Conservation (phyloP, 2,329 filamentous ascomycete species). For the Xylaria digitata region DNA sequence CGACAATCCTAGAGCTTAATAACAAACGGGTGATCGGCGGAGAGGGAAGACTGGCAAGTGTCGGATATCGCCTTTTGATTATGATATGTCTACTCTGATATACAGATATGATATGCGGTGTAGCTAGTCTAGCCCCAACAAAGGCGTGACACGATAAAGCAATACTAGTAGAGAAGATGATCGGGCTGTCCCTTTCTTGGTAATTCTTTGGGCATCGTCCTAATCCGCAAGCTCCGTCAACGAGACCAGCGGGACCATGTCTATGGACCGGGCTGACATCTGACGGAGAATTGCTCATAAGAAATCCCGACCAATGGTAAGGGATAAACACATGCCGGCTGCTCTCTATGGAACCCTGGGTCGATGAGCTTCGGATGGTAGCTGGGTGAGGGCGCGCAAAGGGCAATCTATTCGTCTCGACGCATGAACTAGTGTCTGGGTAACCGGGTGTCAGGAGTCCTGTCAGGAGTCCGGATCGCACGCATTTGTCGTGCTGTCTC, state of each 20-base stretch:
- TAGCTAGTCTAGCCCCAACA: neutral
- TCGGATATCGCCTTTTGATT: constrained; percentile 22
- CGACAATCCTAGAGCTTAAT: constrained; percentile 13
- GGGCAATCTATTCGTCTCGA: constrained; percentile 39
- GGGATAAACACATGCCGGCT: constrained; percentile 35
- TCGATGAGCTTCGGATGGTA: constrained; percentile 22
- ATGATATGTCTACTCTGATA: constrained; percentile 24
- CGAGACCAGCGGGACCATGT: constrained; percentile 31
- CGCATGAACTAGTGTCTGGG: constrained; percentile 16
- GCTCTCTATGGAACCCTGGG: constrained; percentile 16
- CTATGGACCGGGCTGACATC: constrained; percentile 43
- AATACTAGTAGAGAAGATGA: constrained; percentile 26
- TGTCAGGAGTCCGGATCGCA: constrained; percentile 12
- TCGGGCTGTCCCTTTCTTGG: constrained; percentile 39
- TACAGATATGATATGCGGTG: constrained; percentile 12
- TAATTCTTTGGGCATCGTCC: constrained; percentile 32
- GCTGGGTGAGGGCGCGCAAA: constrained; percentile 31
- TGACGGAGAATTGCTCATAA: constrained; percentile 44
- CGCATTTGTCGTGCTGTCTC: constrained; percentile 31
- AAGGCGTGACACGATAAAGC: constrained; percentile 21
- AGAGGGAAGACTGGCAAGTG: constrained; percentile 19
- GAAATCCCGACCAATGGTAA: constrained; percentile 46
- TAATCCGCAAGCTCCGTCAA: constrained; percentile 35
- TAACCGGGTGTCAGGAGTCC: constrained; percentile 27
- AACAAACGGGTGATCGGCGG: constrained; percentile 42